Conservation (phyloP, 176 grass and related monocot species). For the Stipa capillata region DNA sequence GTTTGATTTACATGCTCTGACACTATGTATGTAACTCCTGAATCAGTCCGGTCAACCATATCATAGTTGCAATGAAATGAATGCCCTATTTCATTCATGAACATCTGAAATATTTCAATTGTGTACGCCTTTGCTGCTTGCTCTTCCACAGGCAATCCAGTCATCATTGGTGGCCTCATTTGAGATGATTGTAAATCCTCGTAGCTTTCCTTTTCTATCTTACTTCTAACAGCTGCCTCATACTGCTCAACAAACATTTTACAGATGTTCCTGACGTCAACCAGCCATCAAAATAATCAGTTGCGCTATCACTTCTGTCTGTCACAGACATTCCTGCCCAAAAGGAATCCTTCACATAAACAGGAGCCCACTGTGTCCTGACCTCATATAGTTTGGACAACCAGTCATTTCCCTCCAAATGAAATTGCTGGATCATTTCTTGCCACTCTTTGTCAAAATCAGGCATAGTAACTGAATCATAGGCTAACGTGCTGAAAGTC, state of each 20-base stretch:
- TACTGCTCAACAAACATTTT: conserved; percentile 74
- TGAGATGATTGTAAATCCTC: conserved; percentile 68
- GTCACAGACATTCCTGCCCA: conserved; percentile 70
- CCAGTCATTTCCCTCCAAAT: conserved; percentile 62
- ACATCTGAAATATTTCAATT: conserved; percentile 61
- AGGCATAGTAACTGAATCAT: conserved; percentile 51
- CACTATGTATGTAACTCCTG: conserved; percentile 54
- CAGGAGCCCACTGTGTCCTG: conserved; percentile 58
- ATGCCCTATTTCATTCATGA: conserved; percentile 57
- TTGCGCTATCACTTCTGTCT: conserved; percentile 53
- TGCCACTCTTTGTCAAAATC: conserved; percentile 79
- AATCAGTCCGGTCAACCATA: conserved; percentile 47
- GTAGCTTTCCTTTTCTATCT: conserved; percentile 58
- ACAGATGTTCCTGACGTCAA: conserved; percentile 52
- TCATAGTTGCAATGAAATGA: conserved; percentile 51
- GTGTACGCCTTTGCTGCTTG: conserved; percentile 73
- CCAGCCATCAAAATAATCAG: conserved; percentile 60
- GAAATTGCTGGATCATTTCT: conserved; percentile 50
- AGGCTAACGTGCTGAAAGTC: conserved; percentile 47
- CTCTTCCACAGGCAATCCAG: conserved; percentile 50
- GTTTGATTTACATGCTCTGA: conserved; percentile 48
- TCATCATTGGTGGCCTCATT: conserved; percentile 47
- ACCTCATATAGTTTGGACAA: conserved; percentile 54
- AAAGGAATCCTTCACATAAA: conserved; percentile 71
- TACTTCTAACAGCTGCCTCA: conserved; percentile 43